phyloP scores from a whole-genome alignment of 257 asterid genomes.

The Prunella vulgaris region DNA sequence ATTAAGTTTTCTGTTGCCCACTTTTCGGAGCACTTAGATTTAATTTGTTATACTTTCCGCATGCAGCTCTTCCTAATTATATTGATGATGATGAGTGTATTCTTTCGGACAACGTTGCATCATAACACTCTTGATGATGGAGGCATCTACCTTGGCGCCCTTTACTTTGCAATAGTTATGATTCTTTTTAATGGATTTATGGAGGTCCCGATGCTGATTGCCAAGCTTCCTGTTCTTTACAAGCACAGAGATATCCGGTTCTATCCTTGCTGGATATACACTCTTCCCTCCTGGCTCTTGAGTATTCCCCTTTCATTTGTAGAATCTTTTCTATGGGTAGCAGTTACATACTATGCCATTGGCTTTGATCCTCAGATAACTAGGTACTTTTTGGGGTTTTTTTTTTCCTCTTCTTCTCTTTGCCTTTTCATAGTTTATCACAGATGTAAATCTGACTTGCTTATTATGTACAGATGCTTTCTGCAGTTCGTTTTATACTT shows the following conservation, averaged over 20 bases:
- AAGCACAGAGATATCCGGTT: conserved; percentile 81
- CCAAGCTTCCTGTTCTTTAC: conserved; percentile 84
- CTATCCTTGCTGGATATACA: conserved; percentile 84
- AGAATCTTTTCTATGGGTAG: conserved; percentile 76
- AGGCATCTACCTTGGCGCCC: conserved; percentile 76
- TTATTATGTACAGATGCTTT: conserved; percentile 53
- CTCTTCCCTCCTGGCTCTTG: conserved; percentile 86
- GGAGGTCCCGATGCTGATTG: conserved; percentile 76
- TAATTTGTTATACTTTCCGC: conserved; percentile 1
- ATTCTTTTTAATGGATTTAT: conserved; percentile 81
- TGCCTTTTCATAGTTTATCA: neutral
- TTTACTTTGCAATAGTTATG: conserved; percentile 68
- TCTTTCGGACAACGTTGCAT: conserved; percentile 73
- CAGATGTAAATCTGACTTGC: conserved; percentile 18
- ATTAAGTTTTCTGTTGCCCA: neutral
- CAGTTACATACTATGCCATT: conserved; percentile 72
- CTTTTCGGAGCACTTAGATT: conserved; percentile 6
- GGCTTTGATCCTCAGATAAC: conserved; percentile 81
- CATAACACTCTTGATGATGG: conserved; percentile 63
- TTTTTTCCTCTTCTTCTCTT: neutral
- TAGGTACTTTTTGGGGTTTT: conserved; percentile 37
- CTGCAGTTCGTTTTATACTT: conserved; percentile 59
- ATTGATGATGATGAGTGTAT: conserved; percentile 71
- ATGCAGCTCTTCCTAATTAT: conserved; percentile 67
- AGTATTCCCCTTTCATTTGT: conserved; percentile 62